A percentile compares a stretch with the other conserved stretches of the same genome.
phyloP scores from a whole-genome alignment of 2,329 filamentous ascomycete species.

The Aspergillus sp. region DNA sequence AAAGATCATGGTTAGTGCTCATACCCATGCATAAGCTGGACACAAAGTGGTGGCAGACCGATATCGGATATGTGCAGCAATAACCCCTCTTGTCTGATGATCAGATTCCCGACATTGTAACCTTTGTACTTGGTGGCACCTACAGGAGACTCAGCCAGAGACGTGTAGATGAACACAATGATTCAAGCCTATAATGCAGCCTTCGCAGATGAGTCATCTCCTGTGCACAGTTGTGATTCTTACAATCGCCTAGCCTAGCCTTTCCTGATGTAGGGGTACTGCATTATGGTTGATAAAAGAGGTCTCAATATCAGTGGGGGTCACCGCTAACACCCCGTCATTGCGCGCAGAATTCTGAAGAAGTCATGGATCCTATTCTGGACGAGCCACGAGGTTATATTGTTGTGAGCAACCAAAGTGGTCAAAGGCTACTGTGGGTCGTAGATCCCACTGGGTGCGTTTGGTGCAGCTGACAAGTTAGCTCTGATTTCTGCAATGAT shows the following conservation, averaged over 20 bases:
- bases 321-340: no score
- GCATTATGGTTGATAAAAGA: constrained; percentile 69
- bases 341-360: no score
- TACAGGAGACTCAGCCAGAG: constrained; percentile 33
- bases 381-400: no score
- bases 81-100: constrained; percentile 71
- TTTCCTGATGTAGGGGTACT: constrained; percentile 58
- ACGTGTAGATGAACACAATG: constrained; percentile 52
- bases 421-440: no score
- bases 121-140: constrained; percentile 29
- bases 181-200: constrained; percentile 66
- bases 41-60: not conserved
- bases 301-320: no score
- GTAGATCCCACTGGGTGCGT: no score
- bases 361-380: no score
- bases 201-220: constrained; percentile 60
- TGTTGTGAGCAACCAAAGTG: no score
- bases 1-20: constrained; percentile 14
- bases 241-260: not conserved
- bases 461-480: no score
- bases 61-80: constrained; percentile 67
- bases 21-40: no score
- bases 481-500: no score
- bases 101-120: constrained; percentile 61
- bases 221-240: no score